Evolutionary conservation across 2,329 filamentous ascomycete genomes (phyloP), one percentile per base, ranked within the genome.

Genomic region (Davidsoniella virescens): DNA sequence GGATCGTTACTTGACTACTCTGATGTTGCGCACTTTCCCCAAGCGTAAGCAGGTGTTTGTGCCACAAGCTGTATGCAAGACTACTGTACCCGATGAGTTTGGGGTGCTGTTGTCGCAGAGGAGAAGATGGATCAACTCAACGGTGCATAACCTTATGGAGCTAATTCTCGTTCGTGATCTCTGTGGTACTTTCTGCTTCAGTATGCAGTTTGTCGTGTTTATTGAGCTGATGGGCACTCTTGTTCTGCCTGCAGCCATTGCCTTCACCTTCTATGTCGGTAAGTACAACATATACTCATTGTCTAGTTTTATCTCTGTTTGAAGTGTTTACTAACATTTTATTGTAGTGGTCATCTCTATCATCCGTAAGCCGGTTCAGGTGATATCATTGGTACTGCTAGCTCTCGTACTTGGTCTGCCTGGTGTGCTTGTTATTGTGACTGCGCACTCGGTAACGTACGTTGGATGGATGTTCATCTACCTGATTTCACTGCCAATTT

Each of bases 1-100:
- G 68, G 88, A 95, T 76, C 85, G 88, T 58, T 95, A 93, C 64
- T 72, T 98, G 54, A 93, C 87, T 33, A 98, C 92, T 7, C 80
- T 98, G 54, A 98, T 98, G 93, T 74, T 98, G 57, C 87, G 90
- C 64, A 98, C 92, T 2, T 98, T 98, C 71, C 92, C 92, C 55
- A 98, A 98, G 73, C 83, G 92, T 52, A 98, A 98, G 67, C 92
- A 98, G 64, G 85, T 98, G 53, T 98, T 98, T 63, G 87, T 98
- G 43, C 93, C 93, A 3, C 92, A 98, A 62, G 93, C 92, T 14
- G 90, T 98, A 26, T 98, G 93, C 78, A 98, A 98, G 70, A 98
- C 92, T 5, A 92, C 87, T 3, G 92, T 96, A 2, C 92, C 92
- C 6, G 90, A 96, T 52, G 70, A 83, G 58, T 98, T 98, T 67